A percentile compares a stretch with the other conserved stretches of the same genome.
Evolutionary conservation across 495 filamentous ascomycete genomes (phyloP).

Genomic region (Aspergillus steynii): DNA sequence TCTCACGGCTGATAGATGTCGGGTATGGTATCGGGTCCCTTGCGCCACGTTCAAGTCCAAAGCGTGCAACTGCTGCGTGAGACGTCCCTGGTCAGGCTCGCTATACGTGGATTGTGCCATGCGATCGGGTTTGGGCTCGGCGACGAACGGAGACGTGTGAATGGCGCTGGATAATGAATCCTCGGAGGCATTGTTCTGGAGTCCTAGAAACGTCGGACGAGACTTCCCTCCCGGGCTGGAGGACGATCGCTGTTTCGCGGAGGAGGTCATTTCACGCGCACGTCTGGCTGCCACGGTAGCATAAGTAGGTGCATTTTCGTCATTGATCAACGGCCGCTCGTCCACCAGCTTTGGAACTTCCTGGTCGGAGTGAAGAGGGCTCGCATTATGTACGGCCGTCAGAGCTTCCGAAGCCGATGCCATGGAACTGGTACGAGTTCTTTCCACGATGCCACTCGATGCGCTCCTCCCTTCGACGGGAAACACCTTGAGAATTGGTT

Average conservation of each 20-base stretch:
- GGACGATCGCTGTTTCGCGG: slow-evolving; percentile 27
- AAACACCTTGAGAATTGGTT: slow-evolving; percentile 36
- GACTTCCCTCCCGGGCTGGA: slow-evolving; percentile 19
- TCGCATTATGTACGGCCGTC: slow-evolving; percentile 40
- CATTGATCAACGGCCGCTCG: slow-evolving; percentile 3
- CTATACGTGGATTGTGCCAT: slow-evolving; percentile 38
- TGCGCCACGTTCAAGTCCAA: slow-evolving; percentile 29
- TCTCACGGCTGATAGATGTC: slow-evolving; percentile 25
- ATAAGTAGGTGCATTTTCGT: slow-evolving; percentile 34
- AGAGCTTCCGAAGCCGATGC: slow-evolving; percentile 41
- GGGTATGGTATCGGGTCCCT: slow-evolving; percentile 26
- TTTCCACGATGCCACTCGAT: slow-evolving; percentile 26
- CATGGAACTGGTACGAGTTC: slow-evolving; percentile 23
- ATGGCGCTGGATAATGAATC: slow-evolving; percentile 36
- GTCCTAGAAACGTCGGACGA: slow-evolving; percentile 15
- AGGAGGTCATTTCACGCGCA: slow-evolving; percentile 17
- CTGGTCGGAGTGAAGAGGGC: slow-evolving; percentile 25
- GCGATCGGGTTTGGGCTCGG: slow-evolving; percentile 32
- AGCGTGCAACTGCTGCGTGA: slow-evolving; percentile 19
- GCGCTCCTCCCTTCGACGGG: slow-evolving; percentile 37
- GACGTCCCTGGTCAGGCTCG: slow-evolving; percentile 31
- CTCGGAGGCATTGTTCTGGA: slow-evolving; percentile 36
- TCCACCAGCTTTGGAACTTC: slow-evolving; percentile 9
- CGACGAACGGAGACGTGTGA: slow-evolving; percentile 35
- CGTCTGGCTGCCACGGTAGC: slow-evolving; percentile 29